A percentile compares a stretch with the other conserved stretches of the same genome.
These are phyloP conservation scores for Durio zibethinus DNA, from an alignment of 345 rosid species.

Conservation along the genomic window DNA sequence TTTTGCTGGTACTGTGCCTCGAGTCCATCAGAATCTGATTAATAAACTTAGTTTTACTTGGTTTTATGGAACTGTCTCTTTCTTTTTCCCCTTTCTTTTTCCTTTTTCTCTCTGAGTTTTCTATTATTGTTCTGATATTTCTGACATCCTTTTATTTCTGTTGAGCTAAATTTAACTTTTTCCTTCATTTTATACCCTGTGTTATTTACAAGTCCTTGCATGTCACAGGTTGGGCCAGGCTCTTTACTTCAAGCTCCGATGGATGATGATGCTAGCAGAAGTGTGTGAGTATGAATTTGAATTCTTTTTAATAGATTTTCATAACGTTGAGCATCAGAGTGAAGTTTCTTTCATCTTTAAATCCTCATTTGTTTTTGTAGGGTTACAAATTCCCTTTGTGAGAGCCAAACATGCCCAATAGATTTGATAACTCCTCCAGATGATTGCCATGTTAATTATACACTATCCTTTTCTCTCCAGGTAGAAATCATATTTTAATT, in stretches of 20 bases:
- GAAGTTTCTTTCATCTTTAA: slow-evolving; percentile 10
- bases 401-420: slow-evolving; percentile 72
- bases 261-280: slow-evolving; percentile 68
- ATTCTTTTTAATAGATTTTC: slow-evolving; percentile 15
- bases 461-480: slow-evolving; percentile 87
- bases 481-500: slow-evolving; percentile 39
- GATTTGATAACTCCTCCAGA: slow-evolving; percentile 96
- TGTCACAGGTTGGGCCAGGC: slow-evolving; percentile 84
- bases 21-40: background rate
- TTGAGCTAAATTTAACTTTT: slow-evolving; percentile 15
- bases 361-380: slow-evolving; percentile 36
- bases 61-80: background rate
- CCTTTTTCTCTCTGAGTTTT: background rate
- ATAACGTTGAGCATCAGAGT: background rate
- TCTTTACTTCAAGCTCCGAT: slow-evolving; percentile 85
- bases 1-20: background rate
- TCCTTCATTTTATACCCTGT: slow-evolving; percentile 3
- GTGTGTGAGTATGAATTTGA: slow-evolving; percentile 66
- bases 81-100: background rate
- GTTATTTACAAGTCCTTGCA: slow-evolving; percentile 13
- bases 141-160: slow-evolving; percentile 6
- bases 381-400: slow-evolving; percentile 73
- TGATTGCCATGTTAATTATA: slow-evolving; percentile 96
- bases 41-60: background rate
- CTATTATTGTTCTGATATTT: background rate